Base-by-base conservation (phyloP, 1,139 yeast genomes). In the Geotrichum reessii region DNA sequence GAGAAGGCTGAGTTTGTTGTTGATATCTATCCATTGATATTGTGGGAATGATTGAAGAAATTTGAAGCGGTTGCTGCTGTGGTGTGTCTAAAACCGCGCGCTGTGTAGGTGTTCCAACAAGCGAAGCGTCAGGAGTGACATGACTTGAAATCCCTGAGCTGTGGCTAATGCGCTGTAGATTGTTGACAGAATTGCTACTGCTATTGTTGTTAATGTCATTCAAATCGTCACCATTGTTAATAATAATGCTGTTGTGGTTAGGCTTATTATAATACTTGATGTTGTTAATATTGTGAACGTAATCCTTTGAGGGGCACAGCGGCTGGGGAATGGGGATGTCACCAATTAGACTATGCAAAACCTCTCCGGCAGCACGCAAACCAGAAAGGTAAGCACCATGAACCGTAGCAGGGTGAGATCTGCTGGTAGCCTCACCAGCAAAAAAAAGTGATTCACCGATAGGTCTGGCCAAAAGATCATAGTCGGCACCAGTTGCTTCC, bases 311-410 rank as follows among this genome's bases (percentile, higher is more conserved):
- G 11, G 73, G 74, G 40, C 75, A 69, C 28, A 76, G 64, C 6
- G 76, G 75, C 47, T 70, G 68, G 0, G 79, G 77, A 1, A 76
- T 71, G 24, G 71, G 71, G 22, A 76, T 70, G 22, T 73, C 74
- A 3, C 79, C 79, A 47, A 75, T 69, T 25, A 76, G 56, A 55
- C 76, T 71, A 42, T 74, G 73, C 37, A 76, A 62, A 1, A 74
- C 75, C 52, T 76, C 79, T 27, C 69, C 71, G 0, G 79, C 79
- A 1, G 76, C 78, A 17, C 78, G 65, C 31, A 76, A 63, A 2
- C 79, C 79, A 6, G 78, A 74, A 0, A 76, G 62, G 59, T 75
- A 76, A 0, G 80, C 79, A 0, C 80, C 80, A 58, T 76, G 79
- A 3, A 76, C 76, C 0, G 80, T 75, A 1, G 78, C 78, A 0